Base-by-base conservation (phyloP, 352 stramenopile species). In the Phytophthora lateralis region DNA sequence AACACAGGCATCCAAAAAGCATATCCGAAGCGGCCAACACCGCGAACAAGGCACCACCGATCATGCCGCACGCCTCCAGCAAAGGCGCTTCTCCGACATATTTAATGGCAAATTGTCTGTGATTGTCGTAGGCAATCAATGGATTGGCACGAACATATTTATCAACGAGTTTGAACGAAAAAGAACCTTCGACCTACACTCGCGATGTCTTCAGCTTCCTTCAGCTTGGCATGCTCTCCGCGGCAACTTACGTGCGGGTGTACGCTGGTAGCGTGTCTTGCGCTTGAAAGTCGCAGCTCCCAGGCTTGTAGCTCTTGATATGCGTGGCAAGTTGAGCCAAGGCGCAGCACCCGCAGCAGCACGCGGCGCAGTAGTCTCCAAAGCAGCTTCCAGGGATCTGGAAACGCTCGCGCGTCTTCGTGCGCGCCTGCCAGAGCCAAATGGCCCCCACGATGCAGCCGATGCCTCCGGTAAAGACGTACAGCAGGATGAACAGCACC, bases 241-340 rank as follows among this genome's bases (percentile, higher is more conserved):
- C 26, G 21, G 18, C 17, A 20, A 17, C 29, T 45, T 45, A 55
- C 32, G n/a, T 35, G 48, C 35, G 45, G 41, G 46, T 56, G 47
- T 76, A 84, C 10, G 66, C 61, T 17, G 72, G 76, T 26, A 85
- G 41, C 4, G 54, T 73, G 42, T 78, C 73, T 21, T 61, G 63
- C 7, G 65, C 27, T 53, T 20, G 9, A 20, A 84, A 80, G 34
- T 63, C 61, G 53, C 69, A 79, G 26, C 26, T 64, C n/a, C 66
- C 66, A 4, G 71, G 74, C 14, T 55, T 75, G 69, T 87, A 86
- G 45, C 69, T 83, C 51, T 83, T 80, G 27, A 76, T 43, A 52
- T 86, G 74, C 1, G 66, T 75, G 5, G 69, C 72, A n/a, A 83
- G 61, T 45, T 87, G 69, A 11, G 69, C 63, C 18, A 85, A 42